These are phyloP conservation scores for Ophiostoma ulmi DNA, from an alignment of 2,329 filamentous ascomycete species.

Conservation along the genomic window DNA sequence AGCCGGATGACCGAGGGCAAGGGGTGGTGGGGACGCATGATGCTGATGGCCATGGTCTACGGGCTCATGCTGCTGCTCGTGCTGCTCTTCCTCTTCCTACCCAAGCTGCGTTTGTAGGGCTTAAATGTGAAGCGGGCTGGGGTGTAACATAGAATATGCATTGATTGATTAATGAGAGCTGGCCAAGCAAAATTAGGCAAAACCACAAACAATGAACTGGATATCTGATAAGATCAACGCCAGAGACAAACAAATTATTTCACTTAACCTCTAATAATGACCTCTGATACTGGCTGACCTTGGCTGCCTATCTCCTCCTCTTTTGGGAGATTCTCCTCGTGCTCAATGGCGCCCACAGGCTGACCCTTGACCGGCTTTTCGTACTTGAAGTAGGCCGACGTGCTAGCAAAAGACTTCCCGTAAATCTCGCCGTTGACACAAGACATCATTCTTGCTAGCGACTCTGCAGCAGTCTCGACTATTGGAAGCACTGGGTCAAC, in stretches of 20 bases:
- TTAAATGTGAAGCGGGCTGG: background rate
- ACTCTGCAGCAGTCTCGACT: conserved; percentile 2
- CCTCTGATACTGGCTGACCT: background rate
- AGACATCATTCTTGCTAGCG: background rate
- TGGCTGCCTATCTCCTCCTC: background rate
- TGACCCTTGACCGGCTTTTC: conserved; percentile 29
- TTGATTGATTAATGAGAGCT: background rate
- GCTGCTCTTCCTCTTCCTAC: conserved; percentile 75
- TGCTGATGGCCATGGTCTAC: conserved; percentile 79
- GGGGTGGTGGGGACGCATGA: conserved; percentile 78
- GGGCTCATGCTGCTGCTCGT: conserved; percentile 74
- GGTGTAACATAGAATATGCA: background rate
- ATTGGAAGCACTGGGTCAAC: background rate
- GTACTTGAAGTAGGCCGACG: conserved; percentile 16
- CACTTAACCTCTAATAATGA: background rate
- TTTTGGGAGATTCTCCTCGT: conserved; percentile 18
- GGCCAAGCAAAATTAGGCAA: background rate
- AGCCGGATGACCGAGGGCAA: conserved; percentile 78
- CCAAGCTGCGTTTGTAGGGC: conserved; percentile 61
- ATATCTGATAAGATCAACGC: background rate
- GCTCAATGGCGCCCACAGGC: conserved; percentile 31
- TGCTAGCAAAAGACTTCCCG: background rate
- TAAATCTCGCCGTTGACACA: background rate
- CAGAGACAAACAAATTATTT: background rate
- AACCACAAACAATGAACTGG: background rate